Conservation (phyloP, 768 basidiomycete genomes). For the Kondoa malvinella region DNA sequence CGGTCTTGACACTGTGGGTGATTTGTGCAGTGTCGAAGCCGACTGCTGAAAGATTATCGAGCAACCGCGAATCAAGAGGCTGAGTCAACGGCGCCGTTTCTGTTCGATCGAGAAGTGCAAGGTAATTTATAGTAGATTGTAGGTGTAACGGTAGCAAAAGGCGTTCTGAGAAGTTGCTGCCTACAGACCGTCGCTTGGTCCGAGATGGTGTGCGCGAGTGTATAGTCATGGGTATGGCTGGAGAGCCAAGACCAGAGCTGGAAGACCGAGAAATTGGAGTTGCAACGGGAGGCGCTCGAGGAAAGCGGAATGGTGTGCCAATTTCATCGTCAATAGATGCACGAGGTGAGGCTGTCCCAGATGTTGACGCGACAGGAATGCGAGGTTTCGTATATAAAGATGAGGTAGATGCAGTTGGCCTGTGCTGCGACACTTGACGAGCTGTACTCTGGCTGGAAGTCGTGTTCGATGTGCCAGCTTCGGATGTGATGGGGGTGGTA, state of each 20-base stretch:
- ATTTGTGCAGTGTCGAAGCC: constrained; percentile 91
- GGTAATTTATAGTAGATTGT: constrained; percentile 44
- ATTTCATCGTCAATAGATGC: not conserved
- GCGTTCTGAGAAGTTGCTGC: constrained; percentile 46
- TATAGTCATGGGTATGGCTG: constrained; percentile 40
- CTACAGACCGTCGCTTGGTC: constrained; percentile 88
- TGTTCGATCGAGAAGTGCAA: constrained; percentile 31
- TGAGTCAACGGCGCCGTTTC: constrained; percentile 75
- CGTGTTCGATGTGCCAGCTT: too few relatives aligned
- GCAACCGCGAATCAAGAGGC: constrained; percentile 55
- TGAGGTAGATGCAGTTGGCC: too few relatives aligned
- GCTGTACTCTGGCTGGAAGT: too few relatives aligned
- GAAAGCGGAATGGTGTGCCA: constrained; percentile 11
- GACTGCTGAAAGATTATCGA: constrained; percentile 53
- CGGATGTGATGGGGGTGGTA: too few relatives aligned
- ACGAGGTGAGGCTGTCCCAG: not conserved
- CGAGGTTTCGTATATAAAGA: too few relatives aligned
- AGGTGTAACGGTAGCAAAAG: constrained; percentile 29
- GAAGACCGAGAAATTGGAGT: not conserved
- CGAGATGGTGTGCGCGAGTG: constrained; percentile 69
- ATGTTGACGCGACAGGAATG: not conserved
- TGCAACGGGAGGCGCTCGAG: constrained; percentile 7
- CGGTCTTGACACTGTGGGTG: constrained; percentile 72
- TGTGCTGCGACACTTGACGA: too few relatives aligned
- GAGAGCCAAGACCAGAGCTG: constrained; percentile 34